Evolutionary conservation across 129 eudicot genomes (phyloP).

Genomic region (Saposhnikovia divaricata): DNA sequence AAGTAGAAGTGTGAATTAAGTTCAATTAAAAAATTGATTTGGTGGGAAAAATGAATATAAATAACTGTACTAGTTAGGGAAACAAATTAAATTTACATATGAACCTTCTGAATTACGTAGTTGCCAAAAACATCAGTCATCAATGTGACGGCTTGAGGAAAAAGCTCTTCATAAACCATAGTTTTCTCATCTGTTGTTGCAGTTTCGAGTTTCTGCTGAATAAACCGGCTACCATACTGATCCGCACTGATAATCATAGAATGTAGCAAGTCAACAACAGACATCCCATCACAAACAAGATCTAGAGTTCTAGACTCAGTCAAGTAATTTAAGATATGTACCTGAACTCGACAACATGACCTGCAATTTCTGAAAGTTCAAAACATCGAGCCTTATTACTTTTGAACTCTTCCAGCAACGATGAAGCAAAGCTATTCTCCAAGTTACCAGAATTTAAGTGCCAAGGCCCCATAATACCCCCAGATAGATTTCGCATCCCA

Average conservation of each 20-base stretch:
- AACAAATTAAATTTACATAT: slow-evolving; percentile 9
- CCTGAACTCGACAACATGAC: slow-evolving; percentile 21
- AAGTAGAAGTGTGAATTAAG: background rate
- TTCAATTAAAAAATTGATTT: background rate
- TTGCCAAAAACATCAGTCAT: slow-evolving; percentile 11
- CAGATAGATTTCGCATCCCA: background rate
- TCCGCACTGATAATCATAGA: slow-evolving; percentile 4
- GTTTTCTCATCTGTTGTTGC: slow-evolving; percentile 3
- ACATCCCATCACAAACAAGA: background rate
- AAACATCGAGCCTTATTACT: slow-evolving; percentile 15
- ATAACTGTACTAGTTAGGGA: background rate
- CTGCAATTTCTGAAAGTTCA: slow-evolving; percentile 15
- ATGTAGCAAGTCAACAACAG: background rate
- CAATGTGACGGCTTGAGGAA: background rate
- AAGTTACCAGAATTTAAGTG: background rate
- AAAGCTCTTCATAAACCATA: background rate
- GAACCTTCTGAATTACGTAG: slow-evolving; percentile 29
- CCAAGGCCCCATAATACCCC: slow-evolving; percentile 10
- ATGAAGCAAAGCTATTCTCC: slow-evolving; percentile 8
- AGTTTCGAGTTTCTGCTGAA: slow-evolving; percentile 10
- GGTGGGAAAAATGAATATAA: background rate
- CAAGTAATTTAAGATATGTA: background rate
- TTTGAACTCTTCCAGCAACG: slow-evolving; percentile 17
- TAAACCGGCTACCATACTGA: slow-evolving; percentile 9
- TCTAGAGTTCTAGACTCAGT: background rate